Percentiles rank a stretch among this genome's conserved stretches.
Conservation (phyloP, 176 grass and related monocot genomes). For the Triticum turgidum region DNA sequence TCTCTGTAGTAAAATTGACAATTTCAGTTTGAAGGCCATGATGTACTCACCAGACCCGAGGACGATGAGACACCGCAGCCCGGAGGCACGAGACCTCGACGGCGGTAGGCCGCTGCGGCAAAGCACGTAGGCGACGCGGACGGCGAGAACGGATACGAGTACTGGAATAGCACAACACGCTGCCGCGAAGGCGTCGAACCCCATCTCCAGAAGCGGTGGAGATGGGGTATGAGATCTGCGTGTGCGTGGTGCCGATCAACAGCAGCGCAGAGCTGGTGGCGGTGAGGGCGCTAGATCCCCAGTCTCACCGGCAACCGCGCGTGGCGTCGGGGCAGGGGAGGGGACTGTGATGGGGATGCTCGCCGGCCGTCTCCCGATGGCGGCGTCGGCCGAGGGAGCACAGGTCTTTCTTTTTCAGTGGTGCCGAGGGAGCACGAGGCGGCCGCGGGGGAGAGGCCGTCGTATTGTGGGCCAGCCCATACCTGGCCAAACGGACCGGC, state of each 20-base stretch:
- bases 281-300: not conserved
- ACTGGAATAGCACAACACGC: slow-evolving; percentile 27
- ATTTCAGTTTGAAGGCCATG: slow-evolving; percentile 3
- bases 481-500: no score
- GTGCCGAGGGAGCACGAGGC: no score
- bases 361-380: not conserved
- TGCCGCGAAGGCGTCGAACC: not conserved
- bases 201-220: slow-evolving; percentile 7
- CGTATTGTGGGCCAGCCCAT: no score
- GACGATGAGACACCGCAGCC: slow-evolving; percentile 50
- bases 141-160: slow-evolving; percentile 42
- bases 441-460: no score
- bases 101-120: slow-evolving; percentile 38
- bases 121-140: slow-evolving; percentile 48
- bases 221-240: not conserved
- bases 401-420: no score
- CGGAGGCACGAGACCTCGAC: not conserved
- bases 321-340: not conserved
- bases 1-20: not conserved
- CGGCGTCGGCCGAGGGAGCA: not conserved
- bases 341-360: not conserved
- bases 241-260: not conserved
- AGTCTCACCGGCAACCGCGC: not conserved
- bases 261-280: not conserved
- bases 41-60: slow-evolving; percentile 56